These are phyloP conservation scores for Stephania japonica DNA, from an alignment of 164 flowering plant genomes.

Conservation along the genomic window DNA sequence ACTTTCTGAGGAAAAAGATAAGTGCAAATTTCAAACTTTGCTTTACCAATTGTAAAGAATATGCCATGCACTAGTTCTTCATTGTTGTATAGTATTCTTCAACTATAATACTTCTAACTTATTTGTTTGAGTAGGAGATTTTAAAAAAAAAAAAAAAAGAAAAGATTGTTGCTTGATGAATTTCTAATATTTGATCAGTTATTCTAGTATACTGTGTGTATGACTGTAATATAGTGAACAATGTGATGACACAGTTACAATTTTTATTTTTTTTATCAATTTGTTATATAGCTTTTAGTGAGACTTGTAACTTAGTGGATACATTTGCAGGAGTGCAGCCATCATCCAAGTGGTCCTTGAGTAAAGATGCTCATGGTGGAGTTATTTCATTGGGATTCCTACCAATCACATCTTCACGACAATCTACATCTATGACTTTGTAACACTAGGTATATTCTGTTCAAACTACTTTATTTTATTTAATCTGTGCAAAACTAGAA, in stretches of 20 bases:
- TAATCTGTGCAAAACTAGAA: too few species aligned
- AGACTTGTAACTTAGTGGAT: neutral
- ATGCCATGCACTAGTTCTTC: constrained; percentile 5
- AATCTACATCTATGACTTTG: neutral
- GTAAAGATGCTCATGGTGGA: neutral
- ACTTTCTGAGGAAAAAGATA: neutral
- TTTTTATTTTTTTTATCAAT: neutral
- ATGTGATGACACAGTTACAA: neutral
- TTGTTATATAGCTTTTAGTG: neutral
- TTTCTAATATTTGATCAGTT: neutral
- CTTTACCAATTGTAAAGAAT: neutral
- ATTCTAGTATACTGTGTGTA: neutral
- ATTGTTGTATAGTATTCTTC: neutral
- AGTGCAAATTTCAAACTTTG: constrained; percentile 1
- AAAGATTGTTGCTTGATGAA: neutral
- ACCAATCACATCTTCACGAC: neutral
- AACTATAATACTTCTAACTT: neutral
- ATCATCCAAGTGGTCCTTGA: neutral
- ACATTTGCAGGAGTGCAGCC: neutral
- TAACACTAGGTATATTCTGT: neutral
- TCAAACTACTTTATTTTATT: neutral
- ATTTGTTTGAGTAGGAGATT: neutral
- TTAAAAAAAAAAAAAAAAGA: neutral
- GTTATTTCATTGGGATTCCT: neutral
- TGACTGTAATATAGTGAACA: neutral